Base-by-base conservation (phyloP, 306 rosid genomes). In the Casuarina equisetifolia region DNA sequence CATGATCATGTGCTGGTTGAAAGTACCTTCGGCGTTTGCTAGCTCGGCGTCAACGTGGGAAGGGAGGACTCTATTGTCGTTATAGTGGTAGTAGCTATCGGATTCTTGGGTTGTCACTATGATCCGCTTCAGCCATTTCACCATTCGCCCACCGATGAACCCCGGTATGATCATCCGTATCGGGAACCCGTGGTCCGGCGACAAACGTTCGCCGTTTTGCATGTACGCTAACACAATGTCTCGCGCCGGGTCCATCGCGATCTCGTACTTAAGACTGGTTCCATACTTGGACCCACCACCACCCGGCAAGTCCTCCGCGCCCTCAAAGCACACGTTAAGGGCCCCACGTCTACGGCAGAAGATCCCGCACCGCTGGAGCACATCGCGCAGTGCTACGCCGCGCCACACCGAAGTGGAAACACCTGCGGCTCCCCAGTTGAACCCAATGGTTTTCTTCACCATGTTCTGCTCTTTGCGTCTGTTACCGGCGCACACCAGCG, bases 201-300 rank as follows among this genome's bases (percentile, higher is more conserved):
- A 5, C 42, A 93, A 71, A 11, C 1, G 77, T 66, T 86, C 91
- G 0, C 96, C 92, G 86, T 91, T 91, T 81, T 94, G 98, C 95
- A 92, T 90, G 81, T 85, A 90, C 6, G 97, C 97, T 1, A 94
- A 48, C 0, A 92, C 88, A 16, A 94, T 89, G 46, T 94, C 98
- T 15, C 97, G 75, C 1, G 95, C 52, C n/a, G 94, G 90, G 72
- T 93, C 97, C 86, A 93, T 77, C 0, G 95, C 98, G 4, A 88
- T n/a, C 83, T 87, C 97, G 25, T 79, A 78, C 76, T 66, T 77
- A 10, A 93, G 9, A 36, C 94, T 93, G 0, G 98, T 93, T 0
- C 90, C 97, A 69, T 93, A 91, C 76, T 91, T 91, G 54, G 89
- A 82, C 10, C 96, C 97, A 50, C 97, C 97, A n/a, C 93, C 97